Evolutionary conservation across 1,139 yeast genomes (phyloP).

Genomic region (Blastobotrys malaysiensis): DNA sequence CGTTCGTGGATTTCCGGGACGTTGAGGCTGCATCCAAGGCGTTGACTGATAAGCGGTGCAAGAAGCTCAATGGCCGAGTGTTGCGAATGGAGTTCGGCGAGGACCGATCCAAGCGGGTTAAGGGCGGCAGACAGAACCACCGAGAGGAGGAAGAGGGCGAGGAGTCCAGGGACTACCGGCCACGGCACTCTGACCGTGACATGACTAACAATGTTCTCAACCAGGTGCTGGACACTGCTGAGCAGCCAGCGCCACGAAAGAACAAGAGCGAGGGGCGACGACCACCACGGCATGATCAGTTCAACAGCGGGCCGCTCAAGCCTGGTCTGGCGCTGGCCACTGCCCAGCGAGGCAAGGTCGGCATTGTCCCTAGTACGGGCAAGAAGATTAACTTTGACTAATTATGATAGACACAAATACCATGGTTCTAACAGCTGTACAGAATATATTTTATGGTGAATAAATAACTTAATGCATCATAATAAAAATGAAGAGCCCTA

Average conservation of each 20-base stretch:
- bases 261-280: constrained; percentile 24
- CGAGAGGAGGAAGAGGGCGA: constrained; percentile 24
- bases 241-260: constrained; percentile 7
- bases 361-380: constrained; percentile 87
- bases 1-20: constrained; percentile 80
- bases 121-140: constrained; percentile 37
- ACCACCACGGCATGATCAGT: not conserved
- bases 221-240: not conserved
- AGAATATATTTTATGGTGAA: not conserved
- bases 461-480: constrained; percentile 1
- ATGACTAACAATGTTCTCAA: constrained; percentile 2
- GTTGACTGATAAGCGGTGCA: constrained; percentile 63
- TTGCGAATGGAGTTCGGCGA: constrained; percentile 91
- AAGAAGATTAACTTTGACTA: constrained; percentile 67
- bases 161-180: constrained; percentile 14
- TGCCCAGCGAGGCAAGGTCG: constrained; percentile 87
- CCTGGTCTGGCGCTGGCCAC: constrained; percentile 85
- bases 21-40: constrained; percentile 81
- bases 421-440: not conserved
- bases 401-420: not conserved
- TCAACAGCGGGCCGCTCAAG: constrained; percentile 31
- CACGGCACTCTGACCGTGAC: constrained; percentile 1
- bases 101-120: constrained; percentile 79
- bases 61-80: constrained; percentile 64
- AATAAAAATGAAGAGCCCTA: not conserved